Conservation (phyloP, 139 green algal species). For the Spirogloea muscicola region DNA sequence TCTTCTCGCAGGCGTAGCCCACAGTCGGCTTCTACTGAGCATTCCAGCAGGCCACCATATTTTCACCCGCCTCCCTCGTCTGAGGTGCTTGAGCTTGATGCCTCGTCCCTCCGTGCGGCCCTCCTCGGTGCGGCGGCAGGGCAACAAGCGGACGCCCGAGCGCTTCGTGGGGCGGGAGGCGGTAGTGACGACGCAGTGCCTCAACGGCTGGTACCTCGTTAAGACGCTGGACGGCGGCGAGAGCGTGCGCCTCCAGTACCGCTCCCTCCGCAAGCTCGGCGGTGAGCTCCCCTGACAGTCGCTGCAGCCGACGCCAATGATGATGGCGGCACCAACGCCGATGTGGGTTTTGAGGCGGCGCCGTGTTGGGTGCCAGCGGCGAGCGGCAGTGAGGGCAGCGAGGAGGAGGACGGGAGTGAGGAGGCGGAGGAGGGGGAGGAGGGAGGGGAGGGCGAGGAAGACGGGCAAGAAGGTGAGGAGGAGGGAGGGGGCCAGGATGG, state of each 20-base stretch:
- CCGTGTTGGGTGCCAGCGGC: too few species aligned
- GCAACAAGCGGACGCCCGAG: slow-evolving; percentile 25
- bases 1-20: too few species aligned
- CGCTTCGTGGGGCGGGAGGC: slow-evolving; percentile 3
- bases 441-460: neutral
- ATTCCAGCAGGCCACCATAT: too few species aligned
- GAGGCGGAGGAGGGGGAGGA: slow-evolving; percentile 2
- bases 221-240: slow-evolving; percentile 8
- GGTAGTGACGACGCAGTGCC: slow-evolving; percentile 2
- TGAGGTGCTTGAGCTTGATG: too few species aligned
- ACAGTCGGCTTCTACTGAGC: too few species aligned
- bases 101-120: neutral
- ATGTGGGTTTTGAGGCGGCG: too few species aligned
- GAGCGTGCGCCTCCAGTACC: slow-evolving; percentile 32
- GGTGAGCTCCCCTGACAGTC: neutral
- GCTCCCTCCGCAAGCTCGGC: slow-evolving; percentile 23
- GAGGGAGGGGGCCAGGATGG: slow-evolving; percentile 1
- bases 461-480: neutral
- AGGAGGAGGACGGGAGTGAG: neutral
- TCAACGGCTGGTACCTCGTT: slow-evolving; percentile 37
- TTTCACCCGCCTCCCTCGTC: too few species aligned
- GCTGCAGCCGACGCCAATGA: neutral
- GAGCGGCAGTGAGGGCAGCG: slow-evolving; percentile 3
- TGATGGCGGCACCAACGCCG: too few species aligned
- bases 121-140: neutral